phyloP scores from a whole-genome alignment of 805 yeast genomes.

The Metahyphopichia silvanorum region DNA sequence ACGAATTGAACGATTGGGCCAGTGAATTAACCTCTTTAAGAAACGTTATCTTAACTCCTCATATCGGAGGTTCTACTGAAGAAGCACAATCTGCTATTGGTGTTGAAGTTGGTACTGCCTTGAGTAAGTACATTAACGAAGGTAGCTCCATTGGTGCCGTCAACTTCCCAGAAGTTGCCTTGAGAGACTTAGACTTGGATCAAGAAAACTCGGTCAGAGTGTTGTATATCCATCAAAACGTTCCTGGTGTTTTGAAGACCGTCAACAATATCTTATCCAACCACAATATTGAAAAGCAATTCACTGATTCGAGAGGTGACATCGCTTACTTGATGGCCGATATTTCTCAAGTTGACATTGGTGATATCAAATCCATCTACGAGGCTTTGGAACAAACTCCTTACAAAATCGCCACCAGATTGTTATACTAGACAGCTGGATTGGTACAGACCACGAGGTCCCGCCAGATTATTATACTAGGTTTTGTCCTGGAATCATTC shows the following conservation, averaged over 20 bases:
- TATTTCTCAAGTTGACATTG: slow-evolving; percentile 76
- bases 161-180: slow-evolving; percentile 96
- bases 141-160: slow-evolving; percentile 95
- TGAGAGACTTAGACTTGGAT: slow-evolving; percentile 83
- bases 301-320: slow-evolving; percentile 93
- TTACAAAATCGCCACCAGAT: slow-evolving; percentile 85
- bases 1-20: slow-evolving; percentile 77
- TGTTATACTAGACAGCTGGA: slow-evolving; percentile 74
- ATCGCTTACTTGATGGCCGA: slow-evolving; percentile 98
- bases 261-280: slow-evolving; percentile 93
- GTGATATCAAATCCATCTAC: slow-evolving; percentile 81
- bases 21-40: slow-evolving; percentile 76
- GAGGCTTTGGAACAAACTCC: slow-evolving; percentile 86
- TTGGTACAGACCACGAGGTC: no score
- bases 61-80: slow-evolving; percentile 98
- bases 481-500: no score
- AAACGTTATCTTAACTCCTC: slow-evolving; percentile 92
- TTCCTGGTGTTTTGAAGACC: slow-evolving; percentile 97
- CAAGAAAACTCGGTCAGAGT: slow-evolving; percentile 90
- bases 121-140: slow-evolving; percentile 90
- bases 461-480: no score
- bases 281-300: slow-evolving; percentile 97
- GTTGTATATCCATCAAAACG: slow-evolving; percentile 93
- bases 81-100: slow-evolving; percentile 99
- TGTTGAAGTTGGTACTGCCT: slow-evolving; percentile 84